Percentiles rank a stretch among this genome's conserved stretches.
Conservation (phyloP, 345 rosid genomes). For the Populus tremula region DNA sequence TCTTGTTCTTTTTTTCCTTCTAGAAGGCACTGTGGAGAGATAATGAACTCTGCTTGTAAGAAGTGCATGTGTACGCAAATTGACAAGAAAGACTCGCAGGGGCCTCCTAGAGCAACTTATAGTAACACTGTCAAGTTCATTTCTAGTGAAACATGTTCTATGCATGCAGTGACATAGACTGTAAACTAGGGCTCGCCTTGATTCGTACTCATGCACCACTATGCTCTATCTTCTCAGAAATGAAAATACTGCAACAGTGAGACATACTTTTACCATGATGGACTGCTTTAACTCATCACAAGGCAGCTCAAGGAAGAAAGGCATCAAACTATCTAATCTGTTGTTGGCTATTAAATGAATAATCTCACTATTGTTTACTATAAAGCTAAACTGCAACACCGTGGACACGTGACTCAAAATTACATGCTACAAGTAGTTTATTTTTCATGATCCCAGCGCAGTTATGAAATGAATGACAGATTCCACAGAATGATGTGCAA, state of each 20-base stretch:
- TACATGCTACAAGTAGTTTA: background rate
- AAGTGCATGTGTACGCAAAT: background rate
- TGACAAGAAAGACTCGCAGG: background rate
- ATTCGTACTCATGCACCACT: background rate
- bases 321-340: background rate
- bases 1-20: too few species aligned
- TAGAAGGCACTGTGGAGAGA: background rate
- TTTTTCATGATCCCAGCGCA: background rate
- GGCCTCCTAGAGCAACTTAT: background rate
- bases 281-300: background rate
- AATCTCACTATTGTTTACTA: background rate
- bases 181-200: background rate
- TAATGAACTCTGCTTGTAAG: too few species aligned
- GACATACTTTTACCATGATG: background rate
- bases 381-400: background rate
- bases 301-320: background rate
- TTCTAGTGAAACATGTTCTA: background rate
- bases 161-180: background rate
- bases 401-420: background rate
- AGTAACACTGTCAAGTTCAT: background rate
- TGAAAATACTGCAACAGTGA: background rate
- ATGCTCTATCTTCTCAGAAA: background rate
- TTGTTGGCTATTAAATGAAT: background rate
- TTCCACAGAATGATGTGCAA: background rate
- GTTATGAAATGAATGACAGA: background rate